Base-by-base conservation (phyloP, 164 flowering plant genomes). In the Annona cherimola region DNA sequence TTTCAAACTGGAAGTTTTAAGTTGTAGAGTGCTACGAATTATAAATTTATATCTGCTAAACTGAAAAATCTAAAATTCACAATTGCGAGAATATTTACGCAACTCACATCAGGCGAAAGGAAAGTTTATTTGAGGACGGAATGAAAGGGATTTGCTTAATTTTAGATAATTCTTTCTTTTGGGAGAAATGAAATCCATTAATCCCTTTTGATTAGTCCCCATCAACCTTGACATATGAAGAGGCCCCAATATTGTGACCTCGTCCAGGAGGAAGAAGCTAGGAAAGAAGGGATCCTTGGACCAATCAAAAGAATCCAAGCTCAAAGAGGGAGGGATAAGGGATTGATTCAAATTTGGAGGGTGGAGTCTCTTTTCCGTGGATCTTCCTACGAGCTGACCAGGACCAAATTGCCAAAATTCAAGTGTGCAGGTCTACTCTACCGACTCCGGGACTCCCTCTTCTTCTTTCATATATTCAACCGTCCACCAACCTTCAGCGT, bases 221-320 rank as follows among this genome's bases (percentile, higher is more conserved):
- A 26, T 1, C 35, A 26, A 26, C 35, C 35, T 26, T 26, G 35
- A 20, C 19, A 57, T 1, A 16, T 57, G 61, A 4, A 57, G n/a
- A 57, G 19, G 61, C 19, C 19, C 61, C 35, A 26, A 26, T 26
- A 26, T 26, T 26, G 35, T 26, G 35, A 26, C 35, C 45, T 41
- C 16, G 57, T 40, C 67, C 44, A 42, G 11, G 67, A 64, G 42
- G 67, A 40, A 64, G 67, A 41, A 39, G 67, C 67, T 64, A 64
- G 67, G 67, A 64, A 64, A 64, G 67, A 63, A 50, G 67, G 19
- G 41, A 14, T 5, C 42, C 18, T 64, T 64, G 44, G 67, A 64
- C 67, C 39, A 12, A 14, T 61, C 35, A 20, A 4, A 61, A 20
- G 35, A 61, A 61, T 12, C 63, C 63, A n/a, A 61, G 2, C 7